phyloP scores from a whole-genome alignment of 176 grass and related monocot species.

The Carex scoparia region DNA sequence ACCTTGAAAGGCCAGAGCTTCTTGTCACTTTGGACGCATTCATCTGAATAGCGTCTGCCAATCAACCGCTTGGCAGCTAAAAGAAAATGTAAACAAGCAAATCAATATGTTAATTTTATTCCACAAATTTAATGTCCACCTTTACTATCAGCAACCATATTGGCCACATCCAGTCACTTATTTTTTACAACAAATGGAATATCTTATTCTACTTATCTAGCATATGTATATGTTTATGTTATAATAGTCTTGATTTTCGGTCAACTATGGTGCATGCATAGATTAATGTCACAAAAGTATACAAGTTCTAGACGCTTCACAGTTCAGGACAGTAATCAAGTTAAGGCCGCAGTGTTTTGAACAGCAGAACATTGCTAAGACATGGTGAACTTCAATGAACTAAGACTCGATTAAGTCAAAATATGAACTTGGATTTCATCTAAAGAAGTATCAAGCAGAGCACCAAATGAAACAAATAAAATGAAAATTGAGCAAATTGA shows the following conservation, averaged over 20 bases:
- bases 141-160: too few species aligned
- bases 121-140: too few species aligned
- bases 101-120: not conserved
- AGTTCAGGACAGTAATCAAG: not conserved
- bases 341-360: not conserved
- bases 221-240: too few species aligned
- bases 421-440: not conserved
- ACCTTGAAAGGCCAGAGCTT: slow-evolving; percentile 41
- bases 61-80: slow-evolving; percentile 42
- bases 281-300: not conserved
- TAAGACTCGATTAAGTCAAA: not conserved
- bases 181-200: too few species aligned
- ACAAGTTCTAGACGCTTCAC: not conserved
- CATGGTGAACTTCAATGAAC: not conserved
- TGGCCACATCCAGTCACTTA: too few species aligned
- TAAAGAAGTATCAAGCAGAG: not conserved
- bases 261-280: not conserved
- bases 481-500: not conserved
- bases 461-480: not conserved
- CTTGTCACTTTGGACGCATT: slow-evolving; percentile 27
- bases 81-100: not conserved
- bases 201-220: too few species aligned
- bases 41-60: slow-evolving; percentile 23
- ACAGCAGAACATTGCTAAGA: not conserved
- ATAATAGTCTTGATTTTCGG: not conserved